These are phyloP conservation scores for Cucumis sativus DNA, from an alignment of 306 rosid genomes.

Conservation along the genomic window DNA sequence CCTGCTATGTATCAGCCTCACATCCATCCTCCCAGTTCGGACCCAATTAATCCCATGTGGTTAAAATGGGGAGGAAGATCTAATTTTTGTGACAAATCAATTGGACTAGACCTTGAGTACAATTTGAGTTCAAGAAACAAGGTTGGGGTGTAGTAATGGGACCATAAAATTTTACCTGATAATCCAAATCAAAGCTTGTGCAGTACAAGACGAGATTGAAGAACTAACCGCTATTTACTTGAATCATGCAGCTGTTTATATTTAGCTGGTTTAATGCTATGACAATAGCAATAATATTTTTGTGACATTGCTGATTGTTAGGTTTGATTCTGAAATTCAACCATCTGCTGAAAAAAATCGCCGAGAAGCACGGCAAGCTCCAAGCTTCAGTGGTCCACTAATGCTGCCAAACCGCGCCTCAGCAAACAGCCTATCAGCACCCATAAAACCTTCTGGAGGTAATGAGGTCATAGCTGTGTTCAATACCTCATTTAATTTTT, in stretches of 20 bases:
- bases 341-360: slow-evolving; percentile 32
- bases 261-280: background rate
- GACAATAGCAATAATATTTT: background rate
- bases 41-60: background rate
- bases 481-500: background rate
- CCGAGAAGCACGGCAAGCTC: slow-evolving; percentile 57
- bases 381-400: slow-evolving; percentile 96
- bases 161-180: background rate
- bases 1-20: background rate
- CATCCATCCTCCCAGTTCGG: background rate
- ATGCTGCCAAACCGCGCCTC: slow-evolving; percentile 99
- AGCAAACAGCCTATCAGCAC: slow-evolving; percentile 98
- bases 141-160: background rate
- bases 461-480: slow-evolving; percentile 12
- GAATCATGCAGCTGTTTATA: background rate
- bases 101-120: background rate
- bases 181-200: background rate
- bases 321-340: slow-evolving; percentile 64
- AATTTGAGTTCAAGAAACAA: background rate
- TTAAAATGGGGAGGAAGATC: background rate
- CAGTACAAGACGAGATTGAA: background rate
- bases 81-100: background rate
- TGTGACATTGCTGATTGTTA: slow-evolving; percentile 19
- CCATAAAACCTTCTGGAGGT: slow-evolving; percentile 98
- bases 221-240: background rate